A percentile compares a stretch with the other conserved stretches of the same genome.
Conservation (phyloP, 2,329 filamentous ascomycete species). For the Grosmannia serpens region DNA sequence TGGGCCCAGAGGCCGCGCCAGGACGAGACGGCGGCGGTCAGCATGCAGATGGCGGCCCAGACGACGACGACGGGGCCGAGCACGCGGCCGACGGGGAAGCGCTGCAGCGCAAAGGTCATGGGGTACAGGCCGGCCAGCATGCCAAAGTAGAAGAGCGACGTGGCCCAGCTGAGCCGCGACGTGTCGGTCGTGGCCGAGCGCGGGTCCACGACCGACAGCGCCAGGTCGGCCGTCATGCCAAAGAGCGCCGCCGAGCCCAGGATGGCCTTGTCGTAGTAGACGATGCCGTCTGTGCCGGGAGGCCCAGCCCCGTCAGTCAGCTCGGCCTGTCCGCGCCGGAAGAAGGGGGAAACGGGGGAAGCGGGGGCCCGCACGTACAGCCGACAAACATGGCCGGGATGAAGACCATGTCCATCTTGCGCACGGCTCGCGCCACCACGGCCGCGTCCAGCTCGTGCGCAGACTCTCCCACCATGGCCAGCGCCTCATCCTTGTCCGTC, state of each 20-base stretch:
- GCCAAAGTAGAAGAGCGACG: conserved; percentile 70
- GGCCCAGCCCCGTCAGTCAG: neutral
- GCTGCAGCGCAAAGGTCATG: conserved; percentile 59
- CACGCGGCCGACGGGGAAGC: conserved; percentile 52
- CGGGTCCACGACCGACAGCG: conserved; percentile 39
- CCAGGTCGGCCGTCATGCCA: conserved; percentile 58
- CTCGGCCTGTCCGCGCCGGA: no score
- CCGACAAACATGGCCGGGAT: conserved; percentile 46
- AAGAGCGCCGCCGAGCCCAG: conserved; percentile 62
- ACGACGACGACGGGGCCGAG: conserved; percentile 52
- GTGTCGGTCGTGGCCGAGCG: conserved; percentile 50
- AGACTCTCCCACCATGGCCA: conserved; percentile 42
- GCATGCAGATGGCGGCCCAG: conserved; percentile 57
- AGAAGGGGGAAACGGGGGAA: neutral
- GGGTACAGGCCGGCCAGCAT: conserved; percentile 66
- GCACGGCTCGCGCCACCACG: conserved; percentile 33
- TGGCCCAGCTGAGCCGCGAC: conserved; percentile 61
- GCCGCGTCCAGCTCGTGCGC: conserved; percentile 37
- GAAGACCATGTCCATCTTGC: conserved; percentile 45
- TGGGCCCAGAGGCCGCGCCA: conserved; percentile 55
- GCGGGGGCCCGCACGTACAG: conserved; percentile 13
- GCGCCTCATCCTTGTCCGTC: neutral
- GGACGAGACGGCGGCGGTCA: conserved; percentile 16
- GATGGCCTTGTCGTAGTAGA: conserved; percentile 66
- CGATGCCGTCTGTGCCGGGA: conserved; percentile 46